phyloP scores from a whole-genome alignment of 75 land plant species.

The Cupressus sempervirens region DNA sequence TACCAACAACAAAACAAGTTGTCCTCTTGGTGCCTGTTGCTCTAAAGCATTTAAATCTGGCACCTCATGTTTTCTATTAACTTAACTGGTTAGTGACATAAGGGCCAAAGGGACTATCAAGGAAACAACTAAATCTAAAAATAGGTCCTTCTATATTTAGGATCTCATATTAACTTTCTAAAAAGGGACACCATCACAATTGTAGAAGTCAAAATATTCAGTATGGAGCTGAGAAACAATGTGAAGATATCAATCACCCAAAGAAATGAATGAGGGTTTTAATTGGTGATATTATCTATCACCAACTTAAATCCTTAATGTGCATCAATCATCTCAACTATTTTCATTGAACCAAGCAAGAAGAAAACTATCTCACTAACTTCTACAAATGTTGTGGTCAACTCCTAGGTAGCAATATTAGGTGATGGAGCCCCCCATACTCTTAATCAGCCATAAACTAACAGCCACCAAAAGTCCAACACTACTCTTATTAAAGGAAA shows the following conservation, averaged over 20 bases:
- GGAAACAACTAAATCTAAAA: slow-evolving; percentile 81
- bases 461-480: too few relatives aligned
- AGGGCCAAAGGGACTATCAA: slow-evolving; percentile 84
- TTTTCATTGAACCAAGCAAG: slow-evolving; percentile 97
- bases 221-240: too few relatives aligned
- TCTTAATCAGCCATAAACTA: too few relatives aligned
- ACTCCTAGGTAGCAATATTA: slow-evolving; percentile 67
- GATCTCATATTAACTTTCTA: too few relatives aligned
- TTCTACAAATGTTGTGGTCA: slow-evolving; percentile 70
- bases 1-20: slow-evolving; percentile 89
- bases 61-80: slow-evolving; percentile 44
- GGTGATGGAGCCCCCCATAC: slow-evolving; percentile 70
- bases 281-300: slow-evolving; percentile 91
- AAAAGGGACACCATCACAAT: too few relatives aligned
- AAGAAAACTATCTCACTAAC: slow-evolving; percentile 97
- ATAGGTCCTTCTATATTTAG: too few relatives aligned
- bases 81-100: slow-evolving; percentile 83
- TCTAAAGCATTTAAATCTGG: slow-evolving; percentile 65
- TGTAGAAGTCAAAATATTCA: too few relatives aligned
- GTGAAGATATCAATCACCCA: slow-evolving; percentile 99
- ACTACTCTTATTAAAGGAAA: too few relatives aligned
- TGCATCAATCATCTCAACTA: slow-evolving; percentile 95
- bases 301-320: slow-evolving; percentile 98
- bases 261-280: slow-evolving; percentile 82
- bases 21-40: slow-evolving; percentile 96